Evolutionary conservation across 2,329 filamentous ascomycete species (phyloP).

Genomic region (Colletotrichum tanaceti): DNA sequence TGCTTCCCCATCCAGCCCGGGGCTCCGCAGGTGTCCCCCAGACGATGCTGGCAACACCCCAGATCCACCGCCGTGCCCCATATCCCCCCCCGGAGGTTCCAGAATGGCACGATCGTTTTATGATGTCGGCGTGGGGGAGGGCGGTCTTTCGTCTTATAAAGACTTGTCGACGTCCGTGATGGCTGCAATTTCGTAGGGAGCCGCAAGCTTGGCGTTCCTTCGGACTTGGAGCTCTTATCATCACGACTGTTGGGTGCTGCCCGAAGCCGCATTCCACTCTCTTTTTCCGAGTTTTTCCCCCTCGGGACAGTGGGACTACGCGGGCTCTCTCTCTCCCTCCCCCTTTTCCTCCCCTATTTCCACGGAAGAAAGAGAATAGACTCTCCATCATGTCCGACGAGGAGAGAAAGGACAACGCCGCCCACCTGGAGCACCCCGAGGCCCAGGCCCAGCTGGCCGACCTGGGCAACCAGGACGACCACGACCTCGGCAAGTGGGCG

Average conservation of each 20-base stretch:
- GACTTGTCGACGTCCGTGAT: constrained; percentile 16
- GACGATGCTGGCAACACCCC: constrained; percentile 28
- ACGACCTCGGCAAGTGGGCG: constrained; percentile 42
- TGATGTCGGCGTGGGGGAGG: constrained; percentile 31
- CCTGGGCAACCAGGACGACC: constrained; percentile 46
- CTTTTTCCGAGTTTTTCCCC: not conserved
- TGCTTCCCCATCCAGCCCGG: constrained; percentile 15
- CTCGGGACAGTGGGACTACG: too few relatives aligned
- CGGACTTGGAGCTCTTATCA: not conserved
- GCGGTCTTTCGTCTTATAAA: constrained; percentile 25
- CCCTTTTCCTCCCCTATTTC: too few relatives aligned
- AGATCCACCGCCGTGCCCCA: constrained; percentile 19
- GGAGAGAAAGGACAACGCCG: constrained; percentile 22
- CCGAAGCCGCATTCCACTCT: not conserved
- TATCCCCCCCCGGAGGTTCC: constrained; percentile 20
- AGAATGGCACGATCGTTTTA: constrained; percentile 22
- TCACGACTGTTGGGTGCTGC: not conserved
- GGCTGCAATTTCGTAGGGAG: not conserved
- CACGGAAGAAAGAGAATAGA: not conserved
- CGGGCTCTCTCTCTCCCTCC: not conserved
- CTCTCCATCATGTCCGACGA: constrained; percentile 10
- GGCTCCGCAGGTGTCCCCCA: constrained; percentile 23
- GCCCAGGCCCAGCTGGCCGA: constrained; percentile 31
- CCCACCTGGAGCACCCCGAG: constrained; percentile 23
- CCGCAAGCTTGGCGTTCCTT: constrained; percentile 14